Evolutionary conservation across 306 rosid species (phyloP), one percentile per base, ranked within the genome.

Genomic region (Citrullus mucosospermus): DNA sequence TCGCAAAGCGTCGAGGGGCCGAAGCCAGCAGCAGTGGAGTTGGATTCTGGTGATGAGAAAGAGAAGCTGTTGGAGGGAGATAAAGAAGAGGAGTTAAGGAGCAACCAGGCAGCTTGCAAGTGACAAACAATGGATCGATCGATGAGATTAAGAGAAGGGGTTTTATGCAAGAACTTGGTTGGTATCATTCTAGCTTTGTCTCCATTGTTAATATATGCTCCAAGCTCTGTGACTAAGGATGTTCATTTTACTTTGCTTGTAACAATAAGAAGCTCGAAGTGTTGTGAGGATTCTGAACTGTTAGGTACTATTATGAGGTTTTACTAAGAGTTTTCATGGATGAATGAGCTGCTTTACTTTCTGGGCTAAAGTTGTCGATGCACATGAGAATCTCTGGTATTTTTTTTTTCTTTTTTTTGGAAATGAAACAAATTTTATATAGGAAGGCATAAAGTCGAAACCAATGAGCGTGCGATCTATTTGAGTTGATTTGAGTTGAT

Each of bases 61-160:
- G 96, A 82, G 78, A 81, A 90, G 48, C 57, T 86, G 85, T 79
- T 84, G 74, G 88, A 60, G 30, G 84, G 79, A 36, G 76, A 51
- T 18, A 39, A 70, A 79, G 85, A 79, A 75, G 88, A 77, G 85
- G 83, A 76, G 34, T 80, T 80, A 78, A 84, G 81, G 78, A 72
- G 80, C 78, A 85, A 86, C 76, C 89, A 85, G 79, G 85, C 94
- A 79, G 80, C 88, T 81, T 82, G 81, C 81, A 88, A 91, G 88
- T 93, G 90, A 60, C 14, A 36, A 65, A 34, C 71, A 34, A 32
- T 58, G 63, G 18, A 58, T 58, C 2, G 18, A 20, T 58, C 2
- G 36, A 28, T 60, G 38, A 65, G 22, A 32, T 34, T 65, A 41
- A 34, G 34, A 28, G 76, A 46, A 7, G 13, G 36, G 55, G 4